These are phyloP conservation scores for Hypoxylon fuscum DNA, from an alignment of 495 filamentous ascomycete species.

Conservation along the genomic window DNA sequence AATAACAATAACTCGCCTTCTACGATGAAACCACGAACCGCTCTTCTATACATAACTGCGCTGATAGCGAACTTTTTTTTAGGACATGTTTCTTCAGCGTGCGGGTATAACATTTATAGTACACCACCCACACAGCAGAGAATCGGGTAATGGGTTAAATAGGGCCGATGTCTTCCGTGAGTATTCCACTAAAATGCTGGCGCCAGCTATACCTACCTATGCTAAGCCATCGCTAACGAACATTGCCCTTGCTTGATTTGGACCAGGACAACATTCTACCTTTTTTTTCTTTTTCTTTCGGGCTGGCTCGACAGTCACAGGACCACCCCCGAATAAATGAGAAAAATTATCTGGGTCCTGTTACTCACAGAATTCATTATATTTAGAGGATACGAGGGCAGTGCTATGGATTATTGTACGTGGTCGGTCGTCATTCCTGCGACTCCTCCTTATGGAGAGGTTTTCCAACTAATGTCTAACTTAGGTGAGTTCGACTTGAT, in stretches of 20 bases:
- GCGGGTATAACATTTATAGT: background rate
- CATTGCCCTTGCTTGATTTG: no score
- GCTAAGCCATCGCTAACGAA: conserved; percentile 20
- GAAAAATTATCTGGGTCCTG: no score
- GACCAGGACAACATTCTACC: no score
- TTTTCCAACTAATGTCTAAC: no score
- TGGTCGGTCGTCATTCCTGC: background rate
- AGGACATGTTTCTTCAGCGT: background rate
- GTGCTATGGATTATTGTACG: background rate
- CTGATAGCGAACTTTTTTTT: conserved; percentile 10
- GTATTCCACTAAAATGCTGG: conserved; percentile 28
- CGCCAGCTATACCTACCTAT: conserved; percentile 40
- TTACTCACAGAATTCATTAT: no score
- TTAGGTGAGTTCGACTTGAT: conserved; percentile 1
- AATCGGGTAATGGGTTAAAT: conserved; percentile 9
- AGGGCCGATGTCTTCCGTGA: conserved; percentile 22
- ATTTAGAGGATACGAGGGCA: background rate
- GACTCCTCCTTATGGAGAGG: no score
- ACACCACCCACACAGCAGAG: background rate
- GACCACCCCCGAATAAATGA: no score
- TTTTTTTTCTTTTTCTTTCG: no score
- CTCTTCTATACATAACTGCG: conserved; percentile 8
- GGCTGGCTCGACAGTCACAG: no score
- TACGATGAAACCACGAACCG: background rate
- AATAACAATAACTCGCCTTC: conserved; percentile 4